Conservation (phyloP, 1,139 yeast species). For the Yamadazyma taylorii region DNA sequence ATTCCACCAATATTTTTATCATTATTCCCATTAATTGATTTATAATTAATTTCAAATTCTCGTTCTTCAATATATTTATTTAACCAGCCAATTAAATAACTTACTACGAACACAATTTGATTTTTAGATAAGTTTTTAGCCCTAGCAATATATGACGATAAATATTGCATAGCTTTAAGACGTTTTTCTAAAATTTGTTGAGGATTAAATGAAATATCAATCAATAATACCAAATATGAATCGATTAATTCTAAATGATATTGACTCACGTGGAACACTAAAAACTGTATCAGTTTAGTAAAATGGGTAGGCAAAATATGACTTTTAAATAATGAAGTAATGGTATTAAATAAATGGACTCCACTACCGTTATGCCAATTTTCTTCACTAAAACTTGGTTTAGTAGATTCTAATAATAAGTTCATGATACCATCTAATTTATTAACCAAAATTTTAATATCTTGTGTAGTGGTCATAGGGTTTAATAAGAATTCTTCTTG, state of each 20-base stretch:
- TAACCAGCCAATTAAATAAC: slow-evolving; percentile 81
- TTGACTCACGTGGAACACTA: slow-evolving; percentile 80
- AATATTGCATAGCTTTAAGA: slow-evolving; percentile 86
- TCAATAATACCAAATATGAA: slow-evolving; percentile 75
- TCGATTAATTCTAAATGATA: slow-evolving; percentile 81
- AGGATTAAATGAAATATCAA: slow-evolving; percentile 76
- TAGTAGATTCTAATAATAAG: slow-evolving; percentile 52
- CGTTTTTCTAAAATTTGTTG: slow-evolving; percentile 70
- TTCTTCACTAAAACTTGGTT: slow-evolving; percentile 49
- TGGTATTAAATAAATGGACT: slow-evolving; percentile 70
- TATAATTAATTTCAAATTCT: slow-evolving; percentile 71
- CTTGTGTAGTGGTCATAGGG: slow-evolving; percentile 46
- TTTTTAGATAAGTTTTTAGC: slow-evolving; percentile 70
- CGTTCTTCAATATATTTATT: slow-evolving; percentile 78
- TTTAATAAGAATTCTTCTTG: slow-evolving; percentile 36
- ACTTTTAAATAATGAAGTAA: slow-evolving; percentile 74
- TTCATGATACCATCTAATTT: slow-evolving; percentile 72
- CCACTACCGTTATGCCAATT: slow-evolving; percentile 62
- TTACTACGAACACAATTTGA: slow-evolving; percentile 76
- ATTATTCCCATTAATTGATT: slow-evolving; percentile 16
- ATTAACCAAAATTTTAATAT: slow-evolving; percentile 55
- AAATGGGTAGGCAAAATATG: slow-evolving; percentile 90
- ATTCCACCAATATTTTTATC: slow-evolving; percentile 49
- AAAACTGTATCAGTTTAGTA: slow-evolving; percentile 85
- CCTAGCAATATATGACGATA: slow-evolving; percentile 88